Percentiles rank a stretch among this genome's conserved stretches.
Evolutionary conservation across 2,329 filamentous ascomycete species (phyloP).

Genomic region (Colletotrichum viniferum): DNA sequence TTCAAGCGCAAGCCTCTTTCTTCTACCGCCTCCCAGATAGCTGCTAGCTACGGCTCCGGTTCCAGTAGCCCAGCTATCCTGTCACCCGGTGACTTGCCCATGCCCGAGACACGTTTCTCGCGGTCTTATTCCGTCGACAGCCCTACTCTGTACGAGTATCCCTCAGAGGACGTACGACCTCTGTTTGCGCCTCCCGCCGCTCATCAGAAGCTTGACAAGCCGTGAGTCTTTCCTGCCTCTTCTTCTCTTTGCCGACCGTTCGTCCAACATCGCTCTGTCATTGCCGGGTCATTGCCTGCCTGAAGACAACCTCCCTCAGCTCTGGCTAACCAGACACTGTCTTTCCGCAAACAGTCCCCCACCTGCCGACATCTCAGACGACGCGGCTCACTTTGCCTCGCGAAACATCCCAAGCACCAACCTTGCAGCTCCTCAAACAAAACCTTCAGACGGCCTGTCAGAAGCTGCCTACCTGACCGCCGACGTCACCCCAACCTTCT

Average conservation of each 20-base stretch:
- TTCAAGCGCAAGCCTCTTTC: slow-evolving; percentile 68
- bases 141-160: slow-evolving; percentile 66
- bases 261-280: neutral
- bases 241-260: neutral
- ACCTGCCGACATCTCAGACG: neutral
- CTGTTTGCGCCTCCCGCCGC: slow-evolving; percentile 19
- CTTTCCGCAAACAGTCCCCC: slow-evolving; percentile 11
- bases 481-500: slow-evolving; percentile 36
- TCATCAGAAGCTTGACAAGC: slow-evolving; percentile 9
- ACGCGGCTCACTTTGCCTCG: slow-evolving; percentile 29
- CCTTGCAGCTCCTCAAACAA: slow-evolving; percentile 49
- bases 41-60: slow-evolving; percentile 49
- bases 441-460: slow-evolving; percentile 44
- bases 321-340: neutral
- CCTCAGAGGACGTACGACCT: slow-evolving; percentile 26
- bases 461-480: slow-evolving; percentile 49
- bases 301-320: neutral
- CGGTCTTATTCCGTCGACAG: slow-evolving; percentile 62
- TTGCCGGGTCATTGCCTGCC: neutral
- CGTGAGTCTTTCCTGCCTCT: slow-evolving; percentile 15
- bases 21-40: slow-evolving; percentile 55
- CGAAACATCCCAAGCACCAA: slow-evolving; percentile 44
- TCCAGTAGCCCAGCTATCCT: slow-evolving; percentile 26
- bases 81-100: slow-evolving; percentile 45
- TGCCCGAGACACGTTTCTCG: slow-evolving; percentile 59